Evolutionary conservation across 768 basidiomycete genomes (phyloP), one percentile per base, ranked within the genome.

Genomic region (Suillus brevipes): DNA sequence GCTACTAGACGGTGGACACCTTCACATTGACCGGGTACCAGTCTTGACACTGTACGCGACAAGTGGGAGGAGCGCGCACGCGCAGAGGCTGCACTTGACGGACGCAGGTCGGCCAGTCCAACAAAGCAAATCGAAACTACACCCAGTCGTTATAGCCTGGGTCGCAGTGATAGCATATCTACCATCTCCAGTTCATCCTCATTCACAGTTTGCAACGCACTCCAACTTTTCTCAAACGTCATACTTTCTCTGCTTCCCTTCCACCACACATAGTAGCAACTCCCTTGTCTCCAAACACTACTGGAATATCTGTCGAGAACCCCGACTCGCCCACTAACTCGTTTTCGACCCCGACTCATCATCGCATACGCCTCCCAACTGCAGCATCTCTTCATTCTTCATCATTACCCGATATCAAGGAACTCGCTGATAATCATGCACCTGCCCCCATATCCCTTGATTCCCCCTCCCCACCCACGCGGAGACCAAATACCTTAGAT

Each of bases 11-110:
- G 84, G 76, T 90, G 90, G 91, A 82, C 84, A 0, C 86, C 88
- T 18, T 81, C 87, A 0, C 92, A 94, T 78, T 85, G 91, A 66
- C 79, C 86, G 40, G 82, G 81, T 0, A 82, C 82, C 63, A 93
- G 92, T 72, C 75, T 93, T 71, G 92, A 92, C 72, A 72, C 80
- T 37, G 83, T 89, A 38, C 82, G 89, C 64, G 87, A 87, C 5
- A 88, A 86, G 75, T 91, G 90, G 89, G 91, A 93, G 71, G 90
- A 92, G 67, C 85, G 89, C 52, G 80, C 83, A 23, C 80, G 83
- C 63, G 77, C 78, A 38, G 89, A 87, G 50, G 75, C 78, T 49
- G 69, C 69, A 67, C 67, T 69, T 43, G 75, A 83, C 37, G 67
- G 77, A 71, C 68, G 69, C 65, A 67, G 71, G 65, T 63, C 72